Percentiles rank a stretch among this genome's conserved stretches.
Conservation (phyloP, 202 grass and related monocot species). For the Zoysia matrella region DNA sequence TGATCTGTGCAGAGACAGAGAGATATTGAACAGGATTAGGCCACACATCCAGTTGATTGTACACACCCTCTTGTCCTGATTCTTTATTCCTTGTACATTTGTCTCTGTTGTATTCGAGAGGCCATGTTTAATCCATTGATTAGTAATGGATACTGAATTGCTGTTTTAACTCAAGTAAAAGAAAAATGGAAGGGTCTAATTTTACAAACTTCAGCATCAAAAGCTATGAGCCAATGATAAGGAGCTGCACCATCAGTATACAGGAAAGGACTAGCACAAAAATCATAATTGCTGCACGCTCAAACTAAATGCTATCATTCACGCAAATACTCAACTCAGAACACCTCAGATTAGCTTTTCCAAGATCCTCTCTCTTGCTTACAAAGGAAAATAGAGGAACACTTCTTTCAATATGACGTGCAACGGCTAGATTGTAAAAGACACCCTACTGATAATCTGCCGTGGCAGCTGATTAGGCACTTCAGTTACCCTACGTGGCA, state of each 20-base stretch:
- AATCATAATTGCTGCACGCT: conserved; percentile 27
- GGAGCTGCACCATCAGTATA: neutral
- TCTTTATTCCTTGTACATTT: neutral
- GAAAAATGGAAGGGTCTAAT: neutral
- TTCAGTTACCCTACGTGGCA: conserved; percentile 49
- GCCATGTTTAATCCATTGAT: conserved; percentile 16
- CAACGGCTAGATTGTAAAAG: conserved; percentile 37
- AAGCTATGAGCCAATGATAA: neutral
- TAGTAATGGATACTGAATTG: neutral
- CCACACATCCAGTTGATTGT: conserved; percentile 4
- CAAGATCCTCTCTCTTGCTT: conserved; percentile 29
- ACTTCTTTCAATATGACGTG: conserved; percentile 42
- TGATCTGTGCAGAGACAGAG: neutral
- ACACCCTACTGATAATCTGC: conserved; percentile 33
- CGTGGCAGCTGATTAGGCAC: conserved; percentile 46
- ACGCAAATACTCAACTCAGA: conserved; percentile 32
- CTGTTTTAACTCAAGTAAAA: neutral
- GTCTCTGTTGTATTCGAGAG: neutral
- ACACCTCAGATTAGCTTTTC: conserved; percentile 44
- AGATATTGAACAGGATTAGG: conserved; percentile 22
- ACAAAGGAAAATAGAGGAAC: conserved; percentile 36
- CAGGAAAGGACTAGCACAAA: conserved; percentile 3
- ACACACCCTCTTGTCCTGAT: conserved; percentile 5
- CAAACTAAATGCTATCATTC: conserved; percentile 24
- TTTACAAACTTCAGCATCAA: conserved; percentile 3